A percentile compares a stretch with the other conserved stretches of the same genome.
Evolutionary conservation across 768 basidiomycete species (phyloP).

Genomic region (Xerocomellus chrysenteron): DNA sequence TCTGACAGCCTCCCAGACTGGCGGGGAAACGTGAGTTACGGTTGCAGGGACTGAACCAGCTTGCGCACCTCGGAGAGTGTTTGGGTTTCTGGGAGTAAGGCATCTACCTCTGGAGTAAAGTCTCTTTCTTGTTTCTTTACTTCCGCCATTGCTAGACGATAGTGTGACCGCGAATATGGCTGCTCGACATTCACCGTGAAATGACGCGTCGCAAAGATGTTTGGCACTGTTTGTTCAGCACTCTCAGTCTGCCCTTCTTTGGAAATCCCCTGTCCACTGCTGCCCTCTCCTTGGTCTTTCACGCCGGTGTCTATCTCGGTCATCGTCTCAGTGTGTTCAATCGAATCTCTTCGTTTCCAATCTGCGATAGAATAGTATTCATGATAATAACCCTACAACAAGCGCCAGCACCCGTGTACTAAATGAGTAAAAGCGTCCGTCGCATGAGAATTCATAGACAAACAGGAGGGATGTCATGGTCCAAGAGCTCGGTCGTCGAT

Average conservation of each 20-base stretch:
- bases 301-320: background rate
- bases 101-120: slow-evolving; percentile 80
- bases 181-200: slow-evolving; percentile 29
- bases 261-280: slow-evolving; percentile 21
- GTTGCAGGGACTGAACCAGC: background rate
- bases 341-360: slow-evolving; percentile 27
- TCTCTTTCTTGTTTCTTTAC: slow-evolving; percentile 86
- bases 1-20: slow-evolving; percentile 83
- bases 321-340: slow-evolving; percentile 29
- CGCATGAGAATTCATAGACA: slow-evolving; percentile 47
- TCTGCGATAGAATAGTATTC: slow-evolving; percentile 37
- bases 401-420: slow-evolving; percentile 46
- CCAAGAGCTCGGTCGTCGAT: slow-evolving; percentile 23
- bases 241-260: slow-evolving; percentile 15
- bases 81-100: slow-evolving; percentile 66
- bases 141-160: slow-evolving; percentile 65
- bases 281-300: background rate
- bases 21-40: slow-evolving; percentile 10
- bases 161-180: slow-evolving; percentile 41
- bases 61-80: slow-evolving; percentile 65
- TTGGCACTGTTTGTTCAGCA: slow-evolving; percentile 37
- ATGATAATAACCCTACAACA: slow-evolving; percentile 43
- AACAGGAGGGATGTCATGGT: slow-evolving; percentile 43
- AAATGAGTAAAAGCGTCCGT: slow-evolving; percentile 42
- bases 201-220: slow-evolving; percentile 67